phyloP scores from a whole-genome alignment of 768 basidiomycete genomes.

The Pleurotus citrinopileatus region DNA sequence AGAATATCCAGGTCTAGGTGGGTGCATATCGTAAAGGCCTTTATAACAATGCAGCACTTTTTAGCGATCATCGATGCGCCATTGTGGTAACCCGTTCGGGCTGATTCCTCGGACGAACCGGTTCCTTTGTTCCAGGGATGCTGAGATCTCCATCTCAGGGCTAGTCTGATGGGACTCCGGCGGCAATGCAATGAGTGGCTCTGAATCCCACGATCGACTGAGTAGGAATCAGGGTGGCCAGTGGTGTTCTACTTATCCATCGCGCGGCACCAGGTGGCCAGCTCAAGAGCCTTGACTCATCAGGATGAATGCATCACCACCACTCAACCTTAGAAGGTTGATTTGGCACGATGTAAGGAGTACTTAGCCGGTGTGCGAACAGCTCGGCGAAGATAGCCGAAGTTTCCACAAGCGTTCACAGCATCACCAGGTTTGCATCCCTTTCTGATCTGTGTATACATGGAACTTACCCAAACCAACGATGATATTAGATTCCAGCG shows the following conservation, averaged over 20 bases:
- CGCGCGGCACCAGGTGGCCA: background rate
- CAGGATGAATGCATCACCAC: background rate
- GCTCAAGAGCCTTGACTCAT: background rate
- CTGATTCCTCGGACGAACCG: slow-evolving; percentile 8
- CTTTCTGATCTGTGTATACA: background rate
- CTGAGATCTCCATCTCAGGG: slow-evolving; percentile 10
- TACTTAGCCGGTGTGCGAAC: slow-evolving; percentile 8
- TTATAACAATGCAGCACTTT: too few relatives aligned
- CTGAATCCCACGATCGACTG: slow-evolving; percentile 2
- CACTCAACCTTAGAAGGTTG: background rate
- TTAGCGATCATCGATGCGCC: background rate
- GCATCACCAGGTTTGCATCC: background rate
- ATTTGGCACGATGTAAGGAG: background rate
- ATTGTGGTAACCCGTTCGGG: too few relatives aligned
- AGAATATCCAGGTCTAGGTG: too few relatives aligned
- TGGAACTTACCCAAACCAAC: background rate
- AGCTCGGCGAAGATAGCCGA: slow-evolving; percentile 10
- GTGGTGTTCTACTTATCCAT: background rate
- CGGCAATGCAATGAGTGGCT: slow-evolving; percentile 3
- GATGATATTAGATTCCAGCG: background rate
- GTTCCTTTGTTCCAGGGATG: background rate
- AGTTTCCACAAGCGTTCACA: slow-evolving; percentile 7
- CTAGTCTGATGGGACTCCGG: slow-evolving; percentile 5
- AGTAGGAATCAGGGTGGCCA: background rate
- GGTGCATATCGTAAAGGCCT: too few relatives aligned